Evolutionary conservation across 164 flowering plant genomes (phyloP), one percentile per base, ranked within the genome.

Genomic region (Macadamia tetraphylla): DNA sequence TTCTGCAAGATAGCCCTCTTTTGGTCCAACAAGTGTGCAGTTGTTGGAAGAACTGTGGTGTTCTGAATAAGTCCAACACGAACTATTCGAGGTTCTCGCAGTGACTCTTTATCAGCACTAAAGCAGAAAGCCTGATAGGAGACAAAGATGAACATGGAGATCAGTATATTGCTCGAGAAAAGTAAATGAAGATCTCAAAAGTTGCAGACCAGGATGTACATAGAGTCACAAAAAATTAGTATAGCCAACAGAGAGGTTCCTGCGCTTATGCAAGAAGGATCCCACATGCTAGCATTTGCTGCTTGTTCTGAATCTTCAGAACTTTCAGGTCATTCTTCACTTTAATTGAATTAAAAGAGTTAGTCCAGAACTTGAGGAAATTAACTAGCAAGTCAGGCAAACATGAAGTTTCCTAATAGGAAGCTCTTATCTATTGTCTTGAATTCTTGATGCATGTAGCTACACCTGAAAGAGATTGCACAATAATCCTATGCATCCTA

Each of bases 51-150:
- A 66, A 76, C 84, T 55, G 87, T 88, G 44, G 96, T 87, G 70
- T 89, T 90, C 70, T 94, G 99, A 76, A 94, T 81, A 51, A 94
- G 87, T 60, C 94, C 98, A 48, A 87, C 96, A 65, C 94, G 85
- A 60, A 94, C 97, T 9, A 88, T 76, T 67, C 88, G 83, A 66
- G 91, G 89, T 66, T 83, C 82, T 81, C 98, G 86, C 71, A 89
- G 6, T 29, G 74, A 61, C 79, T 92, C 97, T 70, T 81, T 88
- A 67, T 88, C 92, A 66, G 99, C 96, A 51, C 29, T 63, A 74
- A 94, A 90, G 67, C 82, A 40, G 70, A 79, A 87, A 58, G 88
- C 92, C 97, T 94, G 80, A 42, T 62, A 69, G 61, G 48, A 53
- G n/a, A 32, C 23, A 56, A 35, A 29, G 6, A 61, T 60, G 48